Conservation (phyloP, 768 basidiomycete species). For the Boletus edulis region DNA sequence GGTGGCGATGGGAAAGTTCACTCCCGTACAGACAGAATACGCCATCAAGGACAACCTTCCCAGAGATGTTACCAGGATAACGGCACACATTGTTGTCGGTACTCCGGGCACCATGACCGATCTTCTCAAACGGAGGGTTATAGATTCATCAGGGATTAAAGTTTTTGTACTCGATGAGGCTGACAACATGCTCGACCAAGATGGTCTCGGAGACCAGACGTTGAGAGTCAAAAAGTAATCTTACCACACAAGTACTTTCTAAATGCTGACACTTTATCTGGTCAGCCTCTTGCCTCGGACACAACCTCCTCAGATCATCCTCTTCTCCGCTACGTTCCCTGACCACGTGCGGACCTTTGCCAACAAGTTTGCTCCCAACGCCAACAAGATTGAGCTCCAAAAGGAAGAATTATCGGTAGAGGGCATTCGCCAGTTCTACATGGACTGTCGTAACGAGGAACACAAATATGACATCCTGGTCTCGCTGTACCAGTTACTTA, state of each 20-base stretch:
- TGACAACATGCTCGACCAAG: slow-evolving; percentile 97
- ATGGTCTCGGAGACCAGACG: slow-evolving; percentile 92
- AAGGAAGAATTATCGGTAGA: slow-evolving; percentile 92
- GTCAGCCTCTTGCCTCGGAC: slow-evolving; percentile 56
- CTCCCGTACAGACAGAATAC: slow-evolving; percentile 88
- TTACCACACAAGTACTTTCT: not conserved
- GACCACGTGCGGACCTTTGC: slow-evolving; percentile 93
- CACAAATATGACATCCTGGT: slow-evolving; percentile 97
- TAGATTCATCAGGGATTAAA: slow-evolving; percentile 79
- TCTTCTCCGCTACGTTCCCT: slow-evolving; percentile 98
- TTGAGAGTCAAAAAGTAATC: slow-evolving; percentile 89
- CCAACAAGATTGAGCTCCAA: slow-evolving; percentile 96
- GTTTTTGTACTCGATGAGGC: slow-evolving; percentile 98
- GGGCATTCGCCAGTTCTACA: slow-evolving; percentile 95
- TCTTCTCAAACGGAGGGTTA: slow-evolving; percentile 71
- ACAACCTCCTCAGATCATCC: slow-evolving; percentile 75
- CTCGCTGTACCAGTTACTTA: slow-evolving; percentile 83
- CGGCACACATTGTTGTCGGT: slow-evolving; percentile 91
- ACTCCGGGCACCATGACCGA: slow-evolving; percentile 96
- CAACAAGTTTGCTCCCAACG: slow-evolving; percentile 84
- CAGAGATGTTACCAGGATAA: slow-evolving; percentile 59
- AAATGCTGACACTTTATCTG: slow-evolving; percentile 10
- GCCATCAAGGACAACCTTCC: slow-evolving; percentile 90
- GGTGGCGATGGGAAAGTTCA: slow-evolving; percentile 92
- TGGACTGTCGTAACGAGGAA: slow-evolving; percentile 90